Evolutionary conservation across 495 filamentous ascomycete species (phyloP).

Genomic region (Beverwykella pulmonaria): DNA sequence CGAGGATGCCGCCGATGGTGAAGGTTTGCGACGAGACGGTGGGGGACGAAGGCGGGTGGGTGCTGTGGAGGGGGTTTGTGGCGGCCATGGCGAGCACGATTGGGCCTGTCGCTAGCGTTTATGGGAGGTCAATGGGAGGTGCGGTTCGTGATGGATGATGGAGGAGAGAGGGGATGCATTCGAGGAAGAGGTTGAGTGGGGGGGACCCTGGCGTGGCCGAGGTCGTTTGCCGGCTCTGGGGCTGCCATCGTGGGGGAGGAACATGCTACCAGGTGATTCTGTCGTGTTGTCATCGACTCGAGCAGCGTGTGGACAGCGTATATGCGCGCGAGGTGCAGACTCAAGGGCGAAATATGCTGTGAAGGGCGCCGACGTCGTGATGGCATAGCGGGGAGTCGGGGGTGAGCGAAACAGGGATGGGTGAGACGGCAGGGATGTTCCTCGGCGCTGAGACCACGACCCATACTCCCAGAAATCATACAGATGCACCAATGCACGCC

Average conservation of each 20-base stretch:
- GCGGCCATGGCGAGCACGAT: constrained; percentile 23
- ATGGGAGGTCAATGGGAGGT: background rate
- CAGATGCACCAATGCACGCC: background rate
- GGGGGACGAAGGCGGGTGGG: constrained; percentile 39
- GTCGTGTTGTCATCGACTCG: too few species aligned
- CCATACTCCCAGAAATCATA: background rate
- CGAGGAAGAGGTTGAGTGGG: background rate
- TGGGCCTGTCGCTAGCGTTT: background rate
- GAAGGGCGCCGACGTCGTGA: background rate
- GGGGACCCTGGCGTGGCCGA: background rate
- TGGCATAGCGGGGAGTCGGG: background rate
- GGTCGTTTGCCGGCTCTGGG: background rate
- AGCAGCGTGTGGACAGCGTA: too few species aligned
- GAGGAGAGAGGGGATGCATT: background rate
- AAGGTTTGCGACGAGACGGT: constrained; percentile 62
- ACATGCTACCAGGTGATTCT: background rate
- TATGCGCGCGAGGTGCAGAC: background rate
- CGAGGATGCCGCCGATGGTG: constrained; percentile 73
- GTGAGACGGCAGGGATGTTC: background rate
- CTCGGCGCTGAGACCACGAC: background rate
- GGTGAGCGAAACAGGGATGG: background rate
- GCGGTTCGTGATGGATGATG: background rate
- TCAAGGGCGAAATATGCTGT: background rate
- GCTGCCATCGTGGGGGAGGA: background rate
- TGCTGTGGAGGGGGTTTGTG: constrained; percentile 38